Evolutionary conservation across 2,329 filamentous ascomycete species (phyloP).

Genomic region (Teratosphaeriaceae sp.): DNA sequence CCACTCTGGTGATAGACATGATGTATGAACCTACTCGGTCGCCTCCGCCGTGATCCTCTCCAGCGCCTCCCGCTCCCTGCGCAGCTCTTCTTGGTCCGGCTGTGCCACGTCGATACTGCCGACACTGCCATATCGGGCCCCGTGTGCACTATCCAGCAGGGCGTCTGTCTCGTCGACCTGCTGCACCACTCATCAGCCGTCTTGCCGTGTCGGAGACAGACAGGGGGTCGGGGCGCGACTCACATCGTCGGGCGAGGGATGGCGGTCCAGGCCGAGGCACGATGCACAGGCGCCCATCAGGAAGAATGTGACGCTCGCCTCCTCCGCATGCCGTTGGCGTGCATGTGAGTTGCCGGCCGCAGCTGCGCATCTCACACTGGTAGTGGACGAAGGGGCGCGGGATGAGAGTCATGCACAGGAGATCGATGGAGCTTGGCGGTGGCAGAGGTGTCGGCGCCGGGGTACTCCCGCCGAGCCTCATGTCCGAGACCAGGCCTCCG

Average conservation of each 20-base stretch:
- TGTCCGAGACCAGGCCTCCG: no score
- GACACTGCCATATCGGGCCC: conserved; percentile 39
- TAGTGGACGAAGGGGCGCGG: no score
- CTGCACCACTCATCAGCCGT: conserved; percentile 24
- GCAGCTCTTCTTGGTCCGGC: conserved; percentile 44
- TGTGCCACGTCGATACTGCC: conserved; percentile 32
- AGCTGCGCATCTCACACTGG: no score
- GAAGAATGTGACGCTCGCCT: conserved; percentile 14
- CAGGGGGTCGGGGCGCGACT: conserved; percentile 20
- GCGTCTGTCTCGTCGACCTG: conserved; percentile 42
- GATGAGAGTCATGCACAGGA: no score
- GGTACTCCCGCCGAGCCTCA: no score
- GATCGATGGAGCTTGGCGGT: no score
- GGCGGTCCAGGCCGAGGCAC: conserved; percentile 40
- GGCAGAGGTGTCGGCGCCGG: no score
- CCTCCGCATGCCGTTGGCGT: not conserved
- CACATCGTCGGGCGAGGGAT: conserved; percentile 40
- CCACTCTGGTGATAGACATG: not conserved
- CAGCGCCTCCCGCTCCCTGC: conserved; percentile 41
- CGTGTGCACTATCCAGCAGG: conserved; percentile 39
- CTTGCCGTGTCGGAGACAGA: not conserved
- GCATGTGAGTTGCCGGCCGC: no score
- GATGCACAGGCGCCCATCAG: conserved; percentile 45
- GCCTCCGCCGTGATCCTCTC: conserved; percentile 45
- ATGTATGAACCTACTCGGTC: conserved; percentile 34